Base-by-base conservation (phyloP, 768 basidiomycete species). In the Psilocybe tampanensis region DNA sequence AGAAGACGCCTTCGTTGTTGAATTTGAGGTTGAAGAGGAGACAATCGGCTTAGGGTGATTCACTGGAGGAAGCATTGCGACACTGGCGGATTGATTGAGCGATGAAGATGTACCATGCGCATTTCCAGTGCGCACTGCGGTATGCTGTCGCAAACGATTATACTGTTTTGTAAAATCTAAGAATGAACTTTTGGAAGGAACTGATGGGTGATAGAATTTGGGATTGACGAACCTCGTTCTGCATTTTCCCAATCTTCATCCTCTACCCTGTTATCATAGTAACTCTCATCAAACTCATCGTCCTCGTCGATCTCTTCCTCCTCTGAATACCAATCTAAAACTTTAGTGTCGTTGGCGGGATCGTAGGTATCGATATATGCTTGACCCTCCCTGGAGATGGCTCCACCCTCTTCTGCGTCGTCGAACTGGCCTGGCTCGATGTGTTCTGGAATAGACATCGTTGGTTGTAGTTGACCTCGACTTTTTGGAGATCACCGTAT, bases 131-230 rank as follows among this genome's bases (percentile, higher is more conserved):
- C 86, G 87, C 5, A 94, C 89, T 19, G 90, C 91, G 55, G 92
- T 88, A 69, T 98, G 93, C 70, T 98, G 95, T 48, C 90, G 79
- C 26, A 98, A 79, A 21, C 97, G 89, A 74, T 98, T 98, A 74
- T 92, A 99, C 66, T 98, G 95, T 73, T 98, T 98, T 32, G 97
- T 98, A 66, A 99, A 98, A 75, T 99, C 97, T 97, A 70, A 48
- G 59, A 55, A 52, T 58, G 63, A 58, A 41, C 47, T 39, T 54
- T 60, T 44, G 56, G 44, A 54, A 56, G 54, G 52, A 58, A 47
- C 51, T 32, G n/a, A 29, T 29, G 55, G 47, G 41, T n/a, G 24
- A 55, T 11, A n/a, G 45, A 19, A 15, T 19, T 39, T 13, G 29
- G n/a, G 53, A 54, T 12, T 47, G 23, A 67, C 80, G 42, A 62